Percentiles rank a stretch among this genome's conserved stretches.
These are phyloP conservation scores for Saururus chinensis DNA, from an alignment of 164 flowering plant species.

Conservation along the genomic window DNA sequence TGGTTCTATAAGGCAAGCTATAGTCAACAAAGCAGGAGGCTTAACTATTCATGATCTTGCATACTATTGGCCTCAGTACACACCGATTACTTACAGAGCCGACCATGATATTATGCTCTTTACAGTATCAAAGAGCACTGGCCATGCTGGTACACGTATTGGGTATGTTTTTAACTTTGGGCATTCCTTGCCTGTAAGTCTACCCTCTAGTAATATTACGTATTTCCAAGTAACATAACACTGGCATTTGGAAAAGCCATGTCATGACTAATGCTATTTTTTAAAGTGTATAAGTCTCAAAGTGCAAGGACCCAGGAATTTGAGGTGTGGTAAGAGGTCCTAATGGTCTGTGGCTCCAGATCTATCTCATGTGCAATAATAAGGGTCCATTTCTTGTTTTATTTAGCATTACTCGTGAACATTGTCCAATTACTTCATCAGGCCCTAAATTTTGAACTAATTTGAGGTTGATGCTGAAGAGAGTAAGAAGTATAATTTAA, in stretches of 20 bases:
- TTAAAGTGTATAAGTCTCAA: too few species aligned
- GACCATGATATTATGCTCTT: conserved; percentile 79
- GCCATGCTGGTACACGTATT: conserved; percentile 91
- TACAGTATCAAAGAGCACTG: conserved; percentile 83
- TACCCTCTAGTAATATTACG: not conserved
- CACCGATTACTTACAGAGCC: conserved; percentile 50
- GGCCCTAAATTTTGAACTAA: too few species aligned
- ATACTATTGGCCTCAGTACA: conserved; percentile 90
- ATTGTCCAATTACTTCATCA: too few species aligned
- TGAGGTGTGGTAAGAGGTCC: too few species aligned
- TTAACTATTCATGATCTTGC: conserved; percentile 61
- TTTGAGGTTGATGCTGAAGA: too few species aligned
- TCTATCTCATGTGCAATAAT: too few species aligned
- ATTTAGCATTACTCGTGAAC: too few species aligned
- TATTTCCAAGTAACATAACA: not conserved
- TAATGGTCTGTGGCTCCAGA: too few species aligned
- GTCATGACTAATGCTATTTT: too few species aligned
- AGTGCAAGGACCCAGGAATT: too few species aligned
- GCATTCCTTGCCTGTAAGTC: not conserved
- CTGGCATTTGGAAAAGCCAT: not conserved
- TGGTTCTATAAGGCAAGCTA: conserved; percentile 42
- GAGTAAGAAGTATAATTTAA: too few species aligned
- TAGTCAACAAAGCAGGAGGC: conserved; percentile 45
- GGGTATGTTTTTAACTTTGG: conserved; percentile 37
- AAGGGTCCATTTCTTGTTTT: too few species aligned